A percentile compares a stretch with the other conserved stretches of the same genome.
phyloP scores from a whole-genome alignment of 2,329 filamentous ascomycete genomes.

The Plenodomus lindquistii region DNA sequence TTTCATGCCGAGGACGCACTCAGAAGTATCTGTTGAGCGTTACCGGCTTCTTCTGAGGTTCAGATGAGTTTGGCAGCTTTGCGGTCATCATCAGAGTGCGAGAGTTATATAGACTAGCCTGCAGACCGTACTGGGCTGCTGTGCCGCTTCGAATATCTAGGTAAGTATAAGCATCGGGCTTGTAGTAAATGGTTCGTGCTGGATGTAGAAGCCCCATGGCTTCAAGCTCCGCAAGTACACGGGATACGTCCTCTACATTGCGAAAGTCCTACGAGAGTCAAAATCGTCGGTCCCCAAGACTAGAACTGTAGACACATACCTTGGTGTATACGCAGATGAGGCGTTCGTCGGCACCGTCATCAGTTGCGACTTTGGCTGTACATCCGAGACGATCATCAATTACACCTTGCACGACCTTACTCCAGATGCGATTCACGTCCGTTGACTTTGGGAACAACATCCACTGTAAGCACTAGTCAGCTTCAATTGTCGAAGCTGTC shows the following conservation, averaged over 20 bases:
- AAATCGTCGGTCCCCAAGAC: background rate
- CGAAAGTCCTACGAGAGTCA: constrained; percentile 60
- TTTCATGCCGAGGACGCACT: background rate
- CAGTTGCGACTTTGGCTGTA: constrained; percentile 72
- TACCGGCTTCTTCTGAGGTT: constrained; percentile 18
- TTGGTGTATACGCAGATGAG: constrained; percentile 54
- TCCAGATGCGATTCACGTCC: constrained; percentile 68
- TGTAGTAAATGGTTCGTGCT: constrained; percentile 71
- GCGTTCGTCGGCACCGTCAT: constrained; percentile 49
- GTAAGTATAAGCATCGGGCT: constrained; percentile 63
- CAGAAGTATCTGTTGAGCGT: constrained; percentile 1
- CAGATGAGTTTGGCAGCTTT: constrained; percentile 7
- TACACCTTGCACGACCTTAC: constrained; percentile 66
- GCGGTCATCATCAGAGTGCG: constrained; percentile 37
- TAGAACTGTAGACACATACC: background rate
- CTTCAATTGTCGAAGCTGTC: background rate
- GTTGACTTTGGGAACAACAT: constrained; percentile 67
- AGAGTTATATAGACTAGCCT: constrained; percentile 50
- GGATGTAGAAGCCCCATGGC: constrained; percentile 62
- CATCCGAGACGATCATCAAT: constrained; percentile 71
- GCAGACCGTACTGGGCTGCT: constrained; percentile 42
- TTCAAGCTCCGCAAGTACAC: constrained; percentile 67
- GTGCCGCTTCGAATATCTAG: constrained; percentile 48
- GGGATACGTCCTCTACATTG: constrained; percentile 68
- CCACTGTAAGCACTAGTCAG: constrained; percentile 58